Percentiles rank a stretch among this genome's conserved stretches.
Conservation (phyloP, 2,329 filamentous ascomycete species). For the Madurella mycetomatis region DNA sequence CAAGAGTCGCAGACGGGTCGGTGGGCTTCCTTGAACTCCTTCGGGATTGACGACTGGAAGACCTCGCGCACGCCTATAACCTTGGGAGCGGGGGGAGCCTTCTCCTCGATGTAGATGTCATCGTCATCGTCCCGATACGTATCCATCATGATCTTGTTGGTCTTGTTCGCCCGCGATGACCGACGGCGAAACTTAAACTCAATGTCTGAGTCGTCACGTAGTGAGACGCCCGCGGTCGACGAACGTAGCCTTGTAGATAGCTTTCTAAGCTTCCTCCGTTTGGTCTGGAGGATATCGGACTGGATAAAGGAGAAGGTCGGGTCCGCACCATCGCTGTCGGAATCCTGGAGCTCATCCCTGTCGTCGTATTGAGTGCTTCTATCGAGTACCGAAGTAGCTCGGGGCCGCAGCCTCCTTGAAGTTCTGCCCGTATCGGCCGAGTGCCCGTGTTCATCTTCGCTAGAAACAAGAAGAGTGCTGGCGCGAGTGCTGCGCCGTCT, state of each 20-base stretch:
- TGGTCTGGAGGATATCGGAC: constrained; percentile 26
- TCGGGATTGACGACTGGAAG: constrained; percentile 60
- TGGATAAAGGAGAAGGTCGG: constrained; percentile 25
- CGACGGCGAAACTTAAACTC: constrained; percentile 51
- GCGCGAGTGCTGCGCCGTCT: constrained; percentile 16
- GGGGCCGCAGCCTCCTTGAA: constrained; percentile 7
- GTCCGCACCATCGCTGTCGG: constrained; percentile 24
- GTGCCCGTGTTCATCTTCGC: constrained; percentile 12
- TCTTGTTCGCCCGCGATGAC: constrained; percentile 44
- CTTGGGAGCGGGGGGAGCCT: constrained; percentile 44
- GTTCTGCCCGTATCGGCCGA: not conserved
- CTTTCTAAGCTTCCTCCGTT: constrained; percentile 14
- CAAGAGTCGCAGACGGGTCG: constrained; percentile 70
- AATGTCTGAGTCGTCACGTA: constrained; percentile 34
- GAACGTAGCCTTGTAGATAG: constrained; percentile 1
- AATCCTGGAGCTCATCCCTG: constrained; percentile 29
- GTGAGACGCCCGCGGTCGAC: not conserved
- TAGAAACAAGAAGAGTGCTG: constrained; percentile 15
- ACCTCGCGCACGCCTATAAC: constrained; percentile 65
- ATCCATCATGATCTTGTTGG: constrained; percentile 46
- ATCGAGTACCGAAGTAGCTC: constrained; percentile 5
- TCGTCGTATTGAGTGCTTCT: constrained; percentile 19
- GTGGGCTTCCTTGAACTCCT: constrained; percentile 68
- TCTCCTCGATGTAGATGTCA: constrained; percentile 48
- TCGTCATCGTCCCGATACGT: constrained; percentile 53